phyloP scores from a whole-genome alignment of 2,329 filamentous ascomycete species.

The Ilyonectria sp. region DNA sequence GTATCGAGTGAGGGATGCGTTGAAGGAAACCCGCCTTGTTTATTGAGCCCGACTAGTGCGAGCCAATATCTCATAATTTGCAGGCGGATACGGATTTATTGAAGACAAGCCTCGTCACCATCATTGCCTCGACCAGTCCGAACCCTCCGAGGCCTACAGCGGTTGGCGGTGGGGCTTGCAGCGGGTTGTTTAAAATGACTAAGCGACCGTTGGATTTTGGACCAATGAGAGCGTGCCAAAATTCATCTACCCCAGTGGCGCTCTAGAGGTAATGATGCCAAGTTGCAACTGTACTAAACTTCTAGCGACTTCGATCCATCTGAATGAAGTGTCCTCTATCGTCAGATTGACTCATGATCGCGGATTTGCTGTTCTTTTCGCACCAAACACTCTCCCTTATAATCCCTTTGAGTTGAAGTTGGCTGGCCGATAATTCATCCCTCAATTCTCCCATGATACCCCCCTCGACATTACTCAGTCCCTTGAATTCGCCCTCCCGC shows the following conservation, averaged over 20 bases:
- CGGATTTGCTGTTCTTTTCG: constrained; percentile 21
- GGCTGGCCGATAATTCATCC: constrained; percentile 11
- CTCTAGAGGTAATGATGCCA: constrained; percentile 46
- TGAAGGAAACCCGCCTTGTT: not conserved
- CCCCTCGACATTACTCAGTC: constrained; percentile 4
- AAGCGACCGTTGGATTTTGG: constrained; percentile 2
- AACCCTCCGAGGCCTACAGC: constrained; percentile 25
- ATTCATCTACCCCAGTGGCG: constrained; percentile 30
- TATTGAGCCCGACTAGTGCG: too few relatives aligned
- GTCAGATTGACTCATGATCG: constrained; percentile 42
- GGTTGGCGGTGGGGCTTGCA: not conserved
- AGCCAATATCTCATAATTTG: not conserved
- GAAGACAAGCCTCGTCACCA: not conserved
- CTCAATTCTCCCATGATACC: constrained; percentile 7
- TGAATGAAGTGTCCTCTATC: constrained; percentile 46
- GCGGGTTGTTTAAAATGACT: constrained; percentile 33
- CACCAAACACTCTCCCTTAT: constrained; percentile 21
- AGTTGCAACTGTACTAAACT: constrained; percentile 42
- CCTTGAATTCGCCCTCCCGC: constrained; percentile 8
- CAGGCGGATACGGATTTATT: too few relatives aligned
- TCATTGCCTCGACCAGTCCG: not conserved
- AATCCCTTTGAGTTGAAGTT: not conserved
- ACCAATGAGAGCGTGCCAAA: constrained; percentile 46
- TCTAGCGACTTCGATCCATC: constrained; percentile 48
- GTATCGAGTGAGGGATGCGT: not conserved